Evolutionary conservation across 306 rosid species (phyloP).

Genomic region (Quillaja saponaria): DNA sequence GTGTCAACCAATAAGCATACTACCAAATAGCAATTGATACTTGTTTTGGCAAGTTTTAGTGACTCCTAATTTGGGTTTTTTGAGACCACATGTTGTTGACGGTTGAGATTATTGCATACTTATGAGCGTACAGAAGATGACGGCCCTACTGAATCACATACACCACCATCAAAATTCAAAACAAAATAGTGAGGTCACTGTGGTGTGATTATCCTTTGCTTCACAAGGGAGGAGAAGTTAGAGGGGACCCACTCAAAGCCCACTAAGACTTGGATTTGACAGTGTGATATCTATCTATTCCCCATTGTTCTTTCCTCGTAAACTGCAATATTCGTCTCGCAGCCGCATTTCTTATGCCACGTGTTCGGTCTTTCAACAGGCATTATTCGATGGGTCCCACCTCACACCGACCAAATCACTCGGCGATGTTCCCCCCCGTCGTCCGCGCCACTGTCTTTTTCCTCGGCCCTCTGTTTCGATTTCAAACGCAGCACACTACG

Average conservation of each 20-base stretch:
- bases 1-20: too few species aligned
- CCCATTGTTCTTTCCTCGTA: conserved; percentile 41
- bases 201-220: conserved; percentile 44
- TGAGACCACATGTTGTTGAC: too few species aligned
- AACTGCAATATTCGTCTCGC: conserved; percentile 46
- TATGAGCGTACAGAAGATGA: neutral
- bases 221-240: conserved; percentile 40
- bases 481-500: conserved; percentile 9
- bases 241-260: conserved; percentile 33
- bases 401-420: conserved; percentile 42
- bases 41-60: too few species aligned
- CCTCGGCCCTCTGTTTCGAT: conserved; percentile 13
- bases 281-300: conserved; percentile 14
- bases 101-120: conserved; percentile 2
- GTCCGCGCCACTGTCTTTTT: conserved; percentile 1
- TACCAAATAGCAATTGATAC: too few species aligned
- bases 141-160: neutral
- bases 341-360: conserved; percentile 49
- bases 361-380: conserved; percentile 25
- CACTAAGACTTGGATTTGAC: conserved; percentile 34
- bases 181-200: neutral
- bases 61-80: too few species aligned
- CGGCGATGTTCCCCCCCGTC: neutral
- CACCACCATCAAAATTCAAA: neutral
- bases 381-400: conserved; percentile 32